These are phyloP conservation scores for Pythium brassicae DNA, from an alignment of 352 stramenopile genomes.

Conservation along the genomic window DNA sequence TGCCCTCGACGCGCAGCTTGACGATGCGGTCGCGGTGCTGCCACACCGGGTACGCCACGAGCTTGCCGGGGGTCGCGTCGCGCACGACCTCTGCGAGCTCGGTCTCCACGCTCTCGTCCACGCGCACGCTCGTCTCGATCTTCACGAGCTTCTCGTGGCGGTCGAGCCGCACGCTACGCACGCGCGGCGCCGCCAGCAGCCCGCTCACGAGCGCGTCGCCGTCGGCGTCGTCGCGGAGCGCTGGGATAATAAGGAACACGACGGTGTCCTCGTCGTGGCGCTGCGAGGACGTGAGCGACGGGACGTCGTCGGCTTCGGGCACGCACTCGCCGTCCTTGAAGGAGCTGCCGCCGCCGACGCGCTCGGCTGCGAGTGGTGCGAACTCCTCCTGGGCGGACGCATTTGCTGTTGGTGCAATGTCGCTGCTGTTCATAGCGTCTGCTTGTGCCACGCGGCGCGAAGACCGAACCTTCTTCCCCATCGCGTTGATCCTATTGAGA, in stretches of 20 bases:
- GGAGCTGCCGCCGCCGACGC: slow-evolving; percentile 1
- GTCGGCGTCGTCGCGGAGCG: slow-evolving; percentile 23
- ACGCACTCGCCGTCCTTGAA: slow-evolving; percentile 54
- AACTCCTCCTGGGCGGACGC: slow-evolving; percentile 12
- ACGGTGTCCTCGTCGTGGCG: slow-evolving; percentile 52
- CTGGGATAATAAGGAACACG: slow-evolving; percentile 71
- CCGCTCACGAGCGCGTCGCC: slow-evolving; percentile 23
- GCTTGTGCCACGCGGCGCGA: not conserved
- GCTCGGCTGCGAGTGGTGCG: slow-evolving; percentile 3
- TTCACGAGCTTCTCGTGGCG: slow-evolving; percentile 57
- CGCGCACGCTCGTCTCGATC: slow-evolving; percentile 47
- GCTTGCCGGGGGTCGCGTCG: slow-evolving; percentile 26
- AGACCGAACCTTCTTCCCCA: slow-evolving; percentile 7
- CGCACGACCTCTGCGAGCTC: slow-evolving; percentile 59
- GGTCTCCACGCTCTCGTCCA: slow-evolving; percentile 39
- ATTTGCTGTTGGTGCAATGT: not conserved
- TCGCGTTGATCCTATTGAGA: not conserved
- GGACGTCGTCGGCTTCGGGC: slow-evolving; percentile 57
- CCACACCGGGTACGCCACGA: slow-evolving; percentile 79
- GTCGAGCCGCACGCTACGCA: slow-evolving; percentile 52
- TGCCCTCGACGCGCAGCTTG: slow-evolving; percentile 67
- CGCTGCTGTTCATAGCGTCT: too few species aligned
- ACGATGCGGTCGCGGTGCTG: slow-evolving; percentile 80
- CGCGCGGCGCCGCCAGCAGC: slow-evolving; percentile 29
- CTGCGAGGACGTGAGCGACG: slow-evolving; percentile 64